A percentile compares a stretch with the other conserved stretches of the same genome.
Conservation (phyloP, 2,329 filamentous ascomycete genomes). For the Ophiocordyceps camponoti-floridani region DNA sequence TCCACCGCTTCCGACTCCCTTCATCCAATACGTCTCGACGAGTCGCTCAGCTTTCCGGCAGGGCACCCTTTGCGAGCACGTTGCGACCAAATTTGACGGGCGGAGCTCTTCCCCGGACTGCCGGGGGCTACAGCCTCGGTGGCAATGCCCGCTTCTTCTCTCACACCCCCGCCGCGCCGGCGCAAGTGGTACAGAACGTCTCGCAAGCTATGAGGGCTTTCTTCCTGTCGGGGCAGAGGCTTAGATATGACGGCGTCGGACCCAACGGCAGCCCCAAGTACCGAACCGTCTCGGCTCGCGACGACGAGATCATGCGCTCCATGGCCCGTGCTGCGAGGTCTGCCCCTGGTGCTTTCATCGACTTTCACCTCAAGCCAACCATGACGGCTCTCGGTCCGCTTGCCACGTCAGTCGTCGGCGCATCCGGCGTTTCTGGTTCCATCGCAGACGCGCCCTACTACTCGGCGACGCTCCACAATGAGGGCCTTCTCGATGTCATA, state of each 20-base stretch:
- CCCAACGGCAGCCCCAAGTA: conserved; percentile 61
- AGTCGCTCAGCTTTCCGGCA: conserved; percentile 45
- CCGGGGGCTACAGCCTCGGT: conserved; percentile 67
- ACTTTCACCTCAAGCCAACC: conserved; percentile 77
- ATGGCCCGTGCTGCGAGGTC: conserved; percentile 39
- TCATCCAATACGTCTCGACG: conserved; percentile 29
- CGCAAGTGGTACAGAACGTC: conserved; percentile 90
- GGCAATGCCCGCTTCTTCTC: conserved; percentile 79
- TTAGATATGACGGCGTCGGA: conserved; percentile 66
- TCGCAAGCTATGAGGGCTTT: conserved; percentile 85
- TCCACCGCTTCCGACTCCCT: conserved; percentile 31
- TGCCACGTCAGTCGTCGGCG: conserved; percentile 31
- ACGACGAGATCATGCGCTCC: conserved; percentile 54
- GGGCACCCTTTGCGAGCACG: conserved; percentile 73
- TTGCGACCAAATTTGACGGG: conserved; percentile 86
- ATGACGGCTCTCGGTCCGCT: conserved; percentile 74
- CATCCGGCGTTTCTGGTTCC: conserved; percentile 23
- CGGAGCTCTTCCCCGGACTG: conserved; percentile 65
- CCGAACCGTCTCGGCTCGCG: conserved; percentile 54
- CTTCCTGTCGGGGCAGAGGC: conserved; percentile 76
- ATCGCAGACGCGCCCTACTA: conserved; percentile 20
- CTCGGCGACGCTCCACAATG: conserved; percentile 52
- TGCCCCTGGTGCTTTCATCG: conserved; percentile 62
- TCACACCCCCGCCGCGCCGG: conserved; percentile 66
- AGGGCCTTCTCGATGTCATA: conserved; percentile 70